phyloP scores from a whole-genome alignment of 495 filamentous ascomycete genomes.

The Acidomyces sp. region DNA sequence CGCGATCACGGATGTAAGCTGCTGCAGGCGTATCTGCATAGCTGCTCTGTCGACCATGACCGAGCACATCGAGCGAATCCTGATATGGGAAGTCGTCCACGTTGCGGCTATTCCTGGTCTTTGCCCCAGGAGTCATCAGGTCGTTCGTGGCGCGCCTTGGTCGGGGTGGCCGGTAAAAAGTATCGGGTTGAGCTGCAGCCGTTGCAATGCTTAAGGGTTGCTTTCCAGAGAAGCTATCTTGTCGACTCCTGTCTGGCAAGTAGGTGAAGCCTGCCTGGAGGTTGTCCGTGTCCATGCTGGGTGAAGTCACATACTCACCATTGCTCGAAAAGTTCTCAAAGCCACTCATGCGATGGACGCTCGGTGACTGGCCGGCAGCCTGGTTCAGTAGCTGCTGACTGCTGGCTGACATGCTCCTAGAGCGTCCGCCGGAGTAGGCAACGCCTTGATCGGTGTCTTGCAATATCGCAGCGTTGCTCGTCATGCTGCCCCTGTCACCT shows the following conservation, averaged over 20 bases:
- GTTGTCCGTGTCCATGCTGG: conserved; percentile 4
- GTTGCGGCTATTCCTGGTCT: conserved; percentile 38
- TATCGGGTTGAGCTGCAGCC: conserved; percentile 21
- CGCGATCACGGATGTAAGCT: conserved; percentile 24
- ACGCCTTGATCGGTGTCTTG: conserved; percentile 48
- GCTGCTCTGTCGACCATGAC: conserved; percentile 23
- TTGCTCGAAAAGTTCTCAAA: conserved; percentile 14
- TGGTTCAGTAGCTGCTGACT: conserved; percentile 52
- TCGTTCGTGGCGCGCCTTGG: conserved; percentile 42
- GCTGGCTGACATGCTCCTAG: conserved; percentile 74
- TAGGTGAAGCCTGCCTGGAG: conserved; percentile 41
- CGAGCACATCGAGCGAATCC: conserved; percentile 26
- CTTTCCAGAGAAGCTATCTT: conserved; percentile 9
- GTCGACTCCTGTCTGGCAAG: conserved; percentile 47
- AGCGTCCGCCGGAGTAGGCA: conserved; percentile 50
- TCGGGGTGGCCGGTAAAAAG: conserved; percentile 73
- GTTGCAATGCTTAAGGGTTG: background rate
- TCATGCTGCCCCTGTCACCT: conserved; percentile 56
- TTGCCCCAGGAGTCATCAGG: conserved; percentile 26
- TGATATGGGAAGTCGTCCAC: conserved; percentile 38
- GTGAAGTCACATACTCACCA: conserved; percentile 1
- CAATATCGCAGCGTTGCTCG: conserved; percentile 70
- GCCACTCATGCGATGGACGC: conserved; percentile 11
- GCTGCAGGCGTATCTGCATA: conserved; percentile 25
- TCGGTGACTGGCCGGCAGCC: background rate